Base-by-base conservation (phyloP, 2,329 filamentous ascomycete species). In the Rhinocladiella similis region DNA sequence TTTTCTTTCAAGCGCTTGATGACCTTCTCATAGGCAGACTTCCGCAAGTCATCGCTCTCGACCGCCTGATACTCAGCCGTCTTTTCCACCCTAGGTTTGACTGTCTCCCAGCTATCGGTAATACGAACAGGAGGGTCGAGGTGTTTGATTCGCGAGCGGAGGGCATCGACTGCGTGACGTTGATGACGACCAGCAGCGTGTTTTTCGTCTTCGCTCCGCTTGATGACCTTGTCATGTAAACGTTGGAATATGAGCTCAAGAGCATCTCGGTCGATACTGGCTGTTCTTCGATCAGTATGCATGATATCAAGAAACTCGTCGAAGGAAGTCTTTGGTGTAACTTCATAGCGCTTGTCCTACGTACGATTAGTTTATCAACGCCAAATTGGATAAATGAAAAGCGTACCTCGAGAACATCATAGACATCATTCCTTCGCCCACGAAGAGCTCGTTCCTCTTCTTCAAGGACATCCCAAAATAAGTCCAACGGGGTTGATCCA, bases 391-490 rank as follows among this genome's bases (percentile, higher is more conserved):
- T n/a, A 29, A 33, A 33, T 7, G 27, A 33, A 12, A 16, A 38
- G 77, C 86, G 79, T 73, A 94, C 90, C 80, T 95, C 90, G 65
- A 96, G 81, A 64, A 94, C 90, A 74, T 96, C 91, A 63, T 94
- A 78, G 38, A 95, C 89, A 68, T 91, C 86, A 69, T 94, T 95
- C 59, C 90, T 83, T 47, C 88, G 87, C 48, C 84, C 86, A 59
- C 92, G 87, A 47, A 97, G 78, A n/a, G 87, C 86, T 56, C 89
- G 85, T 69, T 99, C 93, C 72, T 97, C 91, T 71, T 96, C 91
- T 71, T 97, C 94, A 22, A 97, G 82, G 47, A 92, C 79, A 70
- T 99, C 94, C 91, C 93, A 97, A 77, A 99, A 97, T 5, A 99
- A 79, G 67, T 97, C 91, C 63, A 96, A 81, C 13, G 94, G 90